Evolutionary conservation across 495 filamentous ascomycete species (phyloP).

Genomic region (Cryomyces minteri): DNA sequence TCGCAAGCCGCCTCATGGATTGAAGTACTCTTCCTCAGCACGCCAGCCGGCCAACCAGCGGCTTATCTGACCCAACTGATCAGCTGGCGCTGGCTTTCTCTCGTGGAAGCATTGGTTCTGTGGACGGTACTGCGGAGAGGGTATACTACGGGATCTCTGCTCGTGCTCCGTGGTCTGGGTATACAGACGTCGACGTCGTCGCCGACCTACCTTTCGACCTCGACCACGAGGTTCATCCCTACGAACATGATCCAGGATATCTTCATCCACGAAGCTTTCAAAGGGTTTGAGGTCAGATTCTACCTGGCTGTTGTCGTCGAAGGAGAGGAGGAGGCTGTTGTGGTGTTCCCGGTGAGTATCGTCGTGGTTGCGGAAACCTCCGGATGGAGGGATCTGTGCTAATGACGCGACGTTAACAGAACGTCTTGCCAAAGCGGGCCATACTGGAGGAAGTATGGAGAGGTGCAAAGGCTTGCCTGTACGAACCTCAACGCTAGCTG

Average conservation of each 20-base stretch:
- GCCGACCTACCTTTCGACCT: conserved; percentile 39
- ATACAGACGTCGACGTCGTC: conserved; percentile 70
- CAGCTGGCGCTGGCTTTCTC: conserved; percentile 10
- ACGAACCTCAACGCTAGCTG: conserved; percentile 33
- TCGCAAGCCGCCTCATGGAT: background rate
- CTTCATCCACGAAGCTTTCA: conserved; percentile 88
- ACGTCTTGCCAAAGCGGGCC: conserved; percentile 45
- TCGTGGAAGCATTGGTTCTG: background rate
- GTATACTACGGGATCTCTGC: conserved; percentile 51
- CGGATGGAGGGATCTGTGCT: too few relatives aligned
- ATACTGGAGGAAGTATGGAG: conserved; percentile 79
- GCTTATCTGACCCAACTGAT: background rate
- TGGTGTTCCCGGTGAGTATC: conserved; percentile 65
- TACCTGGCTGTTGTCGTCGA: conserved; percentile 84
- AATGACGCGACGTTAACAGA: conserved; percentile 15
- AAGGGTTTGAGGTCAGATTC: conserved; percentile 77
- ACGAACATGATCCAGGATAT: conserved; percentile 83
- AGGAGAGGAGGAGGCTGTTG: conserved; percentile 71
- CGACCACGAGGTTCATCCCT: conserved; percentile 79
- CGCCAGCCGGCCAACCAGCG: background rate
- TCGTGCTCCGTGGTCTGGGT: conserved; percentile 76
- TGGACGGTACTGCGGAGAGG: conserved; percentile 6
- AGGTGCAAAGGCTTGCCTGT: conserved; percentile 56
- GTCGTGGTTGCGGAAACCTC: background rate
- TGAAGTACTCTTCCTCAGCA: background rate